Evolutionary conservation across 495 filamentous ascomycete genomes (phyloP).

Genomic region (Xylaria curta): DNA sequence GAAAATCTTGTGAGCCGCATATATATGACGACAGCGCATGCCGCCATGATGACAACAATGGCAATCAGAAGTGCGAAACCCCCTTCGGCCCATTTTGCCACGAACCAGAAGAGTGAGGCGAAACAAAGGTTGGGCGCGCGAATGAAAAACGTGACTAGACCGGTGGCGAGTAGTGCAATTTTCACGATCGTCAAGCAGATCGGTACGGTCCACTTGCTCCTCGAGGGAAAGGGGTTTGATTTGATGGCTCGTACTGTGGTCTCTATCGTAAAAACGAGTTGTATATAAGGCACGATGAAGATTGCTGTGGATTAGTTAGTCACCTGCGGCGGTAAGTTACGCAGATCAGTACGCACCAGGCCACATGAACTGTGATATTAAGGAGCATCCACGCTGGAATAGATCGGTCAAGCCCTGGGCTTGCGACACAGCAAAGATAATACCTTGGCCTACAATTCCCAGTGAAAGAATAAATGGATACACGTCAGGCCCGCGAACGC

Average conservation of each 20-base stretch:
- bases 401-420: conserved; percentile 49
- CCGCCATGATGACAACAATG: conserved; percentile 41
- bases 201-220: conserved; percentile 50
- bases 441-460: conserved; percentile 53
- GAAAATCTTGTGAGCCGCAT: conserved; percentile 46
- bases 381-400: conserved; percentile 47
- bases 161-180: conserved; percentile 46
- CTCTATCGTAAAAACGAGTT: conserved; percentile 53
- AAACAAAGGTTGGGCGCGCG: conserved; percentile 50
- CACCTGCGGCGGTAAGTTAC: background rate
- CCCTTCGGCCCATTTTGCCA: conserved; percentile 49
- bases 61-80: conserved; percentile 48
- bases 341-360: conserved; percentile 47
- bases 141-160: conserved; percentile 51
- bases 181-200: conserved; percentile 50
- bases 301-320: conserved; percentile 40
- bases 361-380: conserved; percentile 53
- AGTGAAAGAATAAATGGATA: conserved; percentile 55
- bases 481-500: conserved; percentile 47
- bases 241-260: conserved; percentile 48
- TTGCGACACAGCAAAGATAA: conserved; percentile 53
- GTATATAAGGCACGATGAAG: conserved; percentile 56
- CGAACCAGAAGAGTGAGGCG: conserved; percentile 58
- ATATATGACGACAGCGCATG: conserved; percentile 45
- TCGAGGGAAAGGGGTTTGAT: conserved; percentile 47